Conservation (phyloP, 78 protist species). For the Fonticula alba region DNA sequence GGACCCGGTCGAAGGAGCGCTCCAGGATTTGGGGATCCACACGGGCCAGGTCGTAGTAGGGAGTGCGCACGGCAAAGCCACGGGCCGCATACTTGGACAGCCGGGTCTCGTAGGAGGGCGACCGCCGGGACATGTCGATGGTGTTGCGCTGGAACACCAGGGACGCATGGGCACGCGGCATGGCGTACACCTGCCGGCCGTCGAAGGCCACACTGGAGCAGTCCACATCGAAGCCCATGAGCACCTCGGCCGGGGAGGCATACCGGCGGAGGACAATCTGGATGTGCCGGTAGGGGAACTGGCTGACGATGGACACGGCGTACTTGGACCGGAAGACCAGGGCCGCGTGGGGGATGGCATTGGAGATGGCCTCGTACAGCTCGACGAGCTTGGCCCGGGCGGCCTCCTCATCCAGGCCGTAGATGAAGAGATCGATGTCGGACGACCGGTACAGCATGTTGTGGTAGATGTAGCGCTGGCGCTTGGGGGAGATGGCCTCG, state of each 20-base stretch:
- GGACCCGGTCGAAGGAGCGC: neutral
- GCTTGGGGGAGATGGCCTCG: no score
- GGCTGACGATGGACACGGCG: neutral
- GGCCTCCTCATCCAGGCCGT: no score
- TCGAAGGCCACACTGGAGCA: constrained; percentile 14
- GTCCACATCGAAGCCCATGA: no score
- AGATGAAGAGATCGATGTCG: no score
- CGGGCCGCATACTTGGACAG: constrained; percentile 15
- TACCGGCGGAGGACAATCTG: no score
- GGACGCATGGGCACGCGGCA: constrained; percentile 7
- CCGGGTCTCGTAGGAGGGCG: constrained; percentile 7
- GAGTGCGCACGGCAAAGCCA: constrained; percentile 14
- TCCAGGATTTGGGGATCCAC: neutral
- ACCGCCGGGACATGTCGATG: constrained; percentile 10
- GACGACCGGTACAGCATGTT: no score
- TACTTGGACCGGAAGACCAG: neutral
- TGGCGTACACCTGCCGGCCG: constrained; percentile 4
- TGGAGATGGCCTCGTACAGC: no score
- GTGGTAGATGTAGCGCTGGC: no score
- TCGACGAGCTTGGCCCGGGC: no score
- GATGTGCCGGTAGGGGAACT: constrained; percentile 1
- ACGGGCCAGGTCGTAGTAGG: neutral
- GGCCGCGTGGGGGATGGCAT: neutral
- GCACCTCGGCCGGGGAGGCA: no score
- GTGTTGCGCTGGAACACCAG: neutral